Evolutionary conservation across 257 asterid species (phyloP), one percentile per base, ranked within the genome.

Genomic region (Linaria vulgaris): DNA sequence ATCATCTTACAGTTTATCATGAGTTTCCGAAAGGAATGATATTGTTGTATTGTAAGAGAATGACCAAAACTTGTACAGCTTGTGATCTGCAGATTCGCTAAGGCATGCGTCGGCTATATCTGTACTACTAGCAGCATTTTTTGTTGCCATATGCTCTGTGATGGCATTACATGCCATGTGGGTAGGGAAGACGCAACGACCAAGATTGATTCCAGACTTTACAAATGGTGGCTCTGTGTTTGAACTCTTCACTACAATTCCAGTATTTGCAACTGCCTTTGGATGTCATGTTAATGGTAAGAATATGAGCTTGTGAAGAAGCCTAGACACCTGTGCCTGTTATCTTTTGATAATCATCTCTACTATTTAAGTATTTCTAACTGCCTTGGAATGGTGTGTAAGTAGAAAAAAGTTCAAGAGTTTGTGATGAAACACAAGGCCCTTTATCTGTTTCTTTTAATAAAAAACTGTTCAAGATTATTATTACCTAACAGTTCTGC

Each of bases 261-360:
- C 97, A 3, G 84, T 92, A 56, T 82, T 92, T 74, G 96, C 95
- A 39, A 89, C 97, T 23, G 97, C 96, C 69, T 89, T 92, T 34
- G 99, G 95, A 71, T 92, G 97, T 76, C 97, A 92, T 70, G 97
- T 85, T 41, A 92, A 83, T 67, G 88, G 99, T 89, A 80, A 68
- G 82, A 12, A 16, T 19, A 17, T 23, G 49, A 24, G 14, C 16
- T 44, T 46, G 12, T 27, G 20, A 52, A 45, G 48, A 44, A 39
- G 55, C 20, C 16, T 41, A 44, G 15, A 25, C 31, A 6, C 53
- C 51, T 17, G 2, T 17, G 67, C 53, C 48, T 10, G 13, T 30
- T 19, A 54, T 16, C 44, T 52, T 49, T 63, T 75, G 41, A 34
- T 34, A 79, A 41, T 88, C 85, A 34, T 87, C 79, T 89, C 99